A percentile compares a stretch with the other conserved stretches of the same genome.
Evolutionary conservation across 1,284 basidiomycete species (phyloP).

Genomic region (Malassezia restricta): DNA sequence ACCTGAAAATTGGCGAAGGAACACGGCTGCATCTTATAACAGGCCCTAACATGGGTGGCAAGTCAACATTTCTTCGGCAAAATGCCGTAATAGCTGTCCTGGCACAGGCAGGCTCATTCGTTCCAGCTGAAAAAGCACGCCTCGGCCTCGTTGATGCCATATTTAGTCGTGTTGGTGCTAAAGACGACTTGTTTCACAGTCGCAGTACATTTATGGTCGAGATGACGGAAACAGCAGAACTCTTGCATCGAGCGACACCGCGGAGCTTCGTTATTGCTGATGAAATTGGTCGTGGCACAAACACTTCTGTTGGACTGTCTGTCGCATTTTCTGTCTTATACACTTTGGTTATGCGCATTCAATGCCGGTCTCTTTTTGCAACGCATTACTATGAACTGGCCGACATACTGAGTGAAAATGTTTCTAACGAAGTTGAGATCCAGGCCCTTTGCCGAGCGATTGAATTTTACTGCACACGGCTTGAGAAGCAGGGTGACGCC

Average conservation of each 20-base stretch:
- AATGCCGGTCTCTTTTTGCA: constrained; percentile 76
- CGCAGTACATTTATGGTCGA: constrained; percentile 76
- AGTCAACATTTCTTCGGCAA: constrained; percentile 83
- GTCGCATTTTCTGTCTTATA: constrained; percentile 84
- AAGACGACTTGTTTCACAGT: constrained; percentile 85
- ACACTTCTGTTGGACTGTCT: constrained; percentile 76
- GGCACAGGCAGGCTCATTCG: constrained; percentile 82
- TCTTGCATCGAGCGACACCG: constrained; percentile 56
- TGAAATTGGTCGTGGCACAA: constrained; percentile 89
- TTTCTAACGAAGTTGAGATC: not conserved
- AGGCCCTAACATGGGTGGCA: constrained; percentile 88
- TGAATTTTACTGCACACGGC: constrained; percentile 66
- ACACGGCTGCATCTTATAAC: constrained; percentile 69
- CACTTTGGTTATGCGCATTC: constrained; percentile 63
- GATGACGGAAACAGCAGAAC: constrained; percentile 50
- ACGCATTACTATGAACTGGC: constrained; percentile 93
- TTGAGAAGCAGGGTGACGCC: constrained; percentile 1
- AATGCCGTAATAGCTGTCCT: constrained; percentile 79
- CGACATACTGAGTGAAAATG: constrained; percentile 53
- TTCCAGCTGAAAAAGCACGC: constrained; percentile 67
- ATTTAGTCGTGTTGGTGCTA: constrained; percentile 87
- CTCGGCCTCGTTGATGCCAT: constrained; percentile 80
- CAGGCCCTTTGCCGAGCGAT: constrained; percentile 46
- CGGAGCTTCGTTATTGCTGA: constrained; percentile 37
- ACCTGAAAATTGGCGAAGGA: constrained; percentile 54